Conservation (phyloP, 2,329 filamentous ascomycete genomes). For the Ceratocystis colombiana region DNA sequence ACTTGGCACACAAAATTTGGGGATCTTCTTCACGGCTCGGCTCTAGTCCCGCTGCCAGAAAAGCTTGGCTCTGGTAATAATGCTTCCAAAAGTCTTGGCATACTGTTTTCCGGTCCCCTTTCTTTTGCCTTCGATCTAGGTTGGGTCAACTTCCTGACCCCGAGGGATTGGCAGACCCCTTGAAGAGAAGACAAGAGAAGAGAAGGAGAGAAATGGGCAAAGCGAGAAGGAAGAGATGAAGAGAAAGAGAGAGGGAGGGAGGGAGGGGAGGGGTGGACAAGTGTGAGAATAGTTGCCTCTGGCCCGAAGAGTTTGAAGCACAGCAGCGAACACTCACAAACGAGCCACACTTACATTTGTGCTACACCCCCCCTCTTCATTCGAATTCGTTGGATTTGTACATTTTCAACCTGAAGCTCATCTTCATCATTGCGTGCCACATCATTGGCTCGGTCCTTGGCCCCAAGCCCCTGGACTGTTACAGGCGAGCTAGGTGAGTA, state of each 20-base stretch:
- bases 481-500: conserved; percentile 2
- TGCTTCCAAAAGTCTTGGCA: conserved; percentile 18
- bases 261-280: not conserved
- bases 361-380: not conserved
- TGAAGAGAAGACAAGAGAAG: not conserved
- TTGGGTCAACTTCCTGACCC: conserved; percentile 5
- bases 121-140: not conserved
- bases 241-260: not conserved
- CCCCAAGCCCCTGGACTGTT: not conserved
- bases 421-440: not conserved
- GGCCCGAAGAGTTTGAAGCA: not conserved
- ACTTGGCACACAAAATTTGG: not conserved
- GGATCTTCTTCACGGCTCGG: conserved; percentile 3
- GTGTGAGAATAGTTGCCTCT: not conserved
- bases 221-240: conserved; percentile 3
- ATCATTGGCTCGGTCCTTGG: not conserved
- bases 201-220: not conserved
- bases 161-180: not conserved
- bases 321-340: not conserved
- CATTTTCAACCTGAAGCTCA: no score
- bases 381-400: no score
- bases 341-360: not conserved
- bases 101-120: not conserved
- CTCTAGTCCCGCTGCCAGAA: conserved; percentile 11
- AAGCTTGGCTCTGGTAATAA: conserved; percentile 1